Base-by-base conservation (phyloP, 495 filamentous ascomycete genomes). In the Penicillium verhagenii region DNA sequence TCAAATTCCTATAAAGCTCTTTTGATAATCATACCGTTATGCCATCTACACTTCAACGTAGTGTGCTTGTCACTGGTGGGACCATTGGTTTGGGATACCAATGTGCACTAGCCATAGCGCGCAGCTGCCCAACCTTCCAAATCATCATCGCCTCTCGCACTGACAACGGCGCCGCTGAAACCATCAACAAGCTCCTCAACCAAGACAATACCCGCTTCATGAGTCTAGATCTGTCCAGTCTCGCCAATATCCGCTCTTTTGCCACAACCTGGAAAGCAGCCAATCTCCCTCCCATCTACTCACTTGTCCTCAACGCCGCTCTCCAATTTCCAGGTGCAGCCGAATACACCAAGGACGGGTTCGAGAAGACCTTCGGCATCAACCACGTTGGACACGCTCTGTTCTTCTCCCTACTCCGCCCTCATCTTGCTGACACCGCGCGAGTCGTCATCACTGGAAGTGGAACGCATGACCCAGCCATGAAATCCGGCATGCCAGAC, bases 381-480 rank as follows among this genome's bases (percentile, higher is more conserved):
- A 70, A 61, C 42, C 71, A 73, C 40, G 58, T 73, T n/a, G 71
- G 72, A 4, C 69, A 73, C 50, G 77, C 81, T 13, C 65, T 81
- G 0, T 75, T 83, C 18, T 81, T 80, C 61, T 78, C 73, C 43
- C 72, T 82, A 18, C 66, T 81, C 23, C 63, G 68, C 5, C 69
- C 78, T 6, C 56, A 66, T 33, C 73, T 83, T 50, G 77, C 76
- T 3, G 58, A 72, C 16, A 69, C 74, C 31, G 77, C 78, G 1
- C 76, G 79, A 37, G 68, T 81, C 43, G 72, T 80, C 55, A 53
- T 72, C 24, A 62, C 59, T 3, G 23, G 60, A 2, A 70, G 64
- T 39, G 66, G 72, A 24, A 72, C 68, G 0, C 71, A 73, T 46
- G 70, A 72, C 44, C 66, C 72, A 3, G 63, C 52, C 8, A 57